These are phyloP conservation scores for rapeseed (Brassica napus) DNA, from an alignment of 345 rosid genomes.

Conservation along the genomic window Da-Ae NC_063439.1:7902001-7902500, in stretches of 20 bases:
- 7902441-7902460: slow-evolving; percentile 34
- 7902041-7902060: slow-evolving; percentile 68
- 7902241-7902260: slow-evolving; percentile 70
- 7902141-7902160: slow-evolving; percentile 64
- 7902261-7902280: slow-evolving; percentile 78
- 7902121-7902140: slow-evolving; percentile 77
- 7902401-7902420: slow-evolving; percentile 60
- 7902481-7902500: slow-evolving; percentile 37
- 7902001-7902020: slow-evolving; percentile 72
- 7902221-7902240: slow-evolving; percentile 60
- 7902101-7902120: slow-evolving; percentile 89
- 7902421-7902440: slow-evolving; percentile 52
- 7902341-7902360: slow-evolving; percentile 88
- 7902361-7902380: slow-evolving; percentile 80
- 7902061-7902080: slow-evolving; percentile 73
- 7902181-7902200: slow-evolving; percentile 74
- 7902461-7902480: slow-evolving; percentile 24
- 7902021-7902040: slow-evolving; percentile 67
- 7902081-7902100: slow-evolving; percentile 79
- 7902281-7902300: slow-evolving; percentile 71
- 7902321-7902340: slow-evolving; percentile 64
- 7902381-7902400: slow-evolving; percentile 56
- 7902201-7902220: slow-evolving; percentile 61
- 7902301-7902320: slow-evolving; percentile 55
- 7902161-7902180: slow-evolving; percentile 89